Evolutionary conservation across 176 grass and related monocot genomes (phyloP), one percentile per base, ranked within the genome.

Genomic region (Oryza glaberrima): DNA sequence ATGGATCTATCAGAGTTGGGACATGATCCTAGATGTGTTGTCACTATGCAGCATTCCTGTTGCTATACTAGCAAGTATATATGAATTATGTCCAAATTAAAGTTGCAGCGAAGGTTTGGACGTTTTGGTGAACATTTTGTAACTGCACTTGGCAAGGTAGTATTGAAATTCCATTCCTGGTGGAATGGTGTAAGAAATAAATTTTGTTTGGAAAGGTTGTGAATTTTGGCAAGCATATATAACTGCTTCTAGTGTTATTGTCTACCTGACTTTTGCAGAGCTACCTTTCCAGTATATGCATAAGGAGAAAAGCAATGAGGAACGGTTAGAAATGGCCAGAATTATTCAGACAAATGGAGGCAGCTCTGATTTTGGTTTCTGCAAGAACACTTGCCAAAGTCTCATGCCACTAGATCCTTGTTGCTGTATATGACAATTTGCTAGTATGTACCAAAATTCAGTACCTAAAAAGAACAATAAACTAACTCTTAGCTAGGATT

Each of bases 321-420:
- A 61, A 23, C 64, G 46, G 38, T 76, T 68, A 76, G 36, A 89
- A 85, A 16, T 80, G 48, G 64, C 66, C 83, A 72, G 40, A 81
- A 58, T 63, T 77, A 74, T 84, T 80, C 76, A 75, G 44, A 58
- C 63, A 81, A 77, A 85, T 35, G 22, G 78, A 82, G 83, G 34
- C 43, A 66, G 5, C 17, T 58, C 19, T 12, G 36, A 12, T 72
- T 82, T 82, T 72, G 72, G 72, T 86, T 86, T 77, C 77, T 76
- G 70, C 70, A 75, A 84, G 38, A 69, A 69, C 63, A 84, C 47
- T 63, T 76, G 64, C 82, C 70, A 36, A 19, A 35, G 9, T 26
- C 63, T 69, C 47, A 15, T 75, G 46, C 35, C 47, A 40, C 81
- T 84, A 67, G 61, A 84, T 69, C 76, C 61, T 61, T 69, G 47